These are phyloP conservation scores for Areca catechu DNA, from an alignment of 176 grass and related monocot species.

Conservation along the genomic window DNA sequence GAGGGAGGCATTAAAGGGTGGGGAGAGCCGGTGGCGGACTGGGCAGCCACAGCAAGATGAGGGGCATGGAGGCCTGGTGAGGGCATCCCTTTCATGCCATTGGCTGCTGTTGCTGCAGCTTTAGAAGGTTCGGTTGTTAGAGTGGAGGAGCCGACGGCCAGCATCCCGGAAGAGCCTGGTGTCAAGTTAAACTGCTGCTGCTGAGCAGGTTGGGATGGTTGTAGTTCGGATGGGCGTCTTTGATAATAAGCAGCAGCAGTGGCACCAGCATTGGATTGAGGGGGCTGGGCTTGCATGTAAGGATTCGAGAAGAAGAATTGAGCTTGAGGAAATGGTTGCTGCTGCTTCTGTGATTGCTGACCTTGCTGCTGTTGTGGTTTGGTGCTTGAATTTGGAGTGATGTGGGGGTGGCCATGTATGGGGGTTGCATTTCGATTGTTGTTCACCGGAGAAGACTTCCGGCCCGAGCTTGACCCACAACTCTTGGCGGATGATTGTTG, in stretches of 20 bases:
- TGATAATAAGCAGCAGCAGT: slow-evolving; percentile 27
- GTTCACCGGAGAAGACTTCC: slow-evolving; percentile 27
- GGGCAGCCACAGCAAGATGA: slow-evolving; percentile 23
- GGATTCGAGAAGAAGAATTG: slow-evolving; percentile 57
- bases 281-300: slow-evolving; percentile 24
- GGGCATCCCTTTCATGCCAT: slow-evolving; percentile 50
- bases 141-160: slow-evolving; percentile 17
- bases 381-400: slow-evolving; percentile 26
- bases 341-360: slow-evolving; percentile 22
- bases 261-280: slow-evolving; percentile 25
- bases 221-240: slow-evolving; percentile 31
- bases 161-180: slow-evolving; percentile 11
- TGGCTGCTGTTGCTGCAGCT: slow-evolving; percentile 6
- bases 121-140: slow-evolving; percentile 32
- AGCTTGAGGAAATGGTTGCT: slow-evolving; percentile 32
- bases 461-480: slow-evolving; percentile 38
- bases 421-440: slow-evolving; percentile 49
- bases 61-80: slow-evolving; percentile 30
- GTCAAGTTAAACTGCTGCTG: slow-evolving; percentile 32
- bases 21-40: slow-evolving; percentile 28
- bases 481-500: slow-evolving; percentile 65
- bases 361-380: slow-evolving; percentile 43
- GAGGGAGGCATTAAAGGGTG: slow-evolving; percentile 37
- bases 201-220: slow-evolving; percentile 13
- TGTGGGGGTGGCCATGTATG: slow-evolving; percentile 63